Evolutionary conservation across 345 rosid genomes (phyloP).

Genomic region (Garcia nutans): DNA sequence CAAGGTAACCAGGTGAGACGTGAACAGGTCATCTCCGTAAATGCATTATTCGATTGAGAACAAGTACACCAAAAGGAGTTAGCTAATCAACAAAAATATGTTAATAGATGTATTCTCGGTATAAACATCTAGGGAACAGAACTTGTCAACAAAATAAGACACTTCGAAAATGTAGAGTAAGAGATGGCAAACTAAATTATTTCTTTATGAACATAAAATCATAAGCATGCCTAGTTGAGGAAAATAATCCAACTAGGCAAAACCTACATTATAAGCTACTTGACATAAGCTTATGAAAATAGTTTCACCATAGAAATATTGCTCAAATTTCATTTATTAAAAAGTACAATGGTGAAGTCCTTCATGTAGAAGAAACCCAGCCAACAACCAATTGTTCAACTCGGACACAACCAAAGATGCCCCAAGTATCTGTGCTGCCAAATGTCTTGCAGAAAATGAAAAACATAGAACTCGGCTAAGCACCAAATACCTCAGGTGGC

Average conservation of each 20-base stretch:
- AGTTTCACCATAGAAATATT: neutral
- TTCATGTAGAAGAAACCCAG: constrained; percentile 5
- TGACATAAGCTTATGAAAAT: neutral
- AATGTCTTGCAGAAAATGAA: constrained; percentile 12
- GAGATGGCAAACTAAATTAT: neutral
- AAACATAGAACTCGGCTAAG: constrained; percentile 13
- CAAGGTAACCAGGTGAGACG: neutral
- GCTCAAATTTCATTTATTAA: constrained; percentile 6
- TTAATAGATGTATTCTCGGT: neutral
- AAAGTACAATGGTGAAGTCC: neutral
- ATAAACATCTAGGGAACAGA: neutral
- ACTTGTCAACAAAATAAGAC: neutral
- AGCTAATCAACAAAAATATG: neutral
- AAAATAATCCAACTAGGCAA: neutral
- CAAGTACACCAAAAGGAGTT: neutral
- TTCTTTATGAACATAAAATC: neutral
- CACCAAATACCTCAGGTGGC: constrained; percentile 80
- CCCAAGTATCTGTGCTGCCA: neutral
- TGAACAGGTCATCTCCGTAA: neutral
- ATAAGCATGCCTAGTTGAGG: neutral
- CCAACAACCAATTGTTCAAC: constrained; percentile 6
- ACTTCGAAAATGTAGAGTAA: neutral
- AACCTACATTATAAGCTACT: neutral
- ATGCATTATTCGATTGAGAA: neutral
- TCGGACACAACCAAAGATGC: neutral